These are phyloP conservation scores for Solanum ahanhuiri DNA, from an alignment of 257 asterid genomes.

Conservation along the genomic window DNA sequence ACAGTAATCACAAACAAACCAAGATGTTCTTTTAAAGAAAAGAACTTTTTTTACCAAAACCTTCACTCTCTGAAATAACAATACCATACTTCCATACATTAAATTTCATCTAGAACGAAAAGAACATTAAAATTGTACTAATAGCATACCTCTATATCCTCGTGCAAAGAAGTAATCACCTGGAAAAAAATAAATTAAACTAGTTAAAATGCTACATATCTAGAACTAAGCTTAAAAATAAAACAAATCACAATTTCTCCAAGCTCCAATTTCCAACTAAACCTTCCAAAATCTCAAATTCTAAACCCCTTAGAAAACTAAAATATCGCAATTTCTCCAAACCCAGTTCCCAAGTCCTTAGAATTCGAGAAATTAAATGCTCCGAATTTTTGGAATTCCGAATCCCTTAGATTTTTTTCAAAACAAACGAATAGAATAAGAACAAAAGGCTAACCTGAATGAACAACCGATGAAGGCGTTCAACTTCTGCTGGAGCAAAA, in stretches of 20 bases:
- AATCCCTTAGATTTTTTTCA: neutral
- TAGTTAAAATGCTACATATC: neutral
- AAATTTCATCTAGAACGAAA: neutral
- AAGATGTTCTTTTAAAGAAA: neutral
- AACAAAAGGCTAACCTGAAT: constrained; percentile 7
- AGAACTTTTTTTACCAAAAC: neutral
- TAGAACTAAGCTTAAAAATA: neutral
- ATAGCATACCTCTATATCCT: constrained; percentile 42
- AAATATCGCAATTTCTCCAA: neutral
- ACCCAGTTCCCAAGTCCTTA: neutral
- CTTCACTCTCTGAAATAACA: neutral
- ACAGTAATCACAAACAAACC: neutral
- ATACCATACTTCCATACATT: neutral
- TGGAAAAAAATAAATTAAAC: constrained; percentile 9
- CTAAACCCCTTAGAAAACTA: neutral
- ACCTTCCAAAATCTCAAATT: neutral
- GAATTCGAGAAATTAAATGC: neutral
- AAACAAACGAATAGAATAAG: neutral
- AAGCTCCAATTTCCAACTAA: neutral
- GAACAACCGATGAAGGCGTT: constrained; percentile 16
- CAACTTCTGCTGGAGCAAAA: constrained; percentile 8
- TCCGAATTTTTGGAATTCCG: neutral
- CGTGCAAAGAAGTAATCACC: constrained; percentile 54
- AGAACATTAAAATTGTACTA: neutral
- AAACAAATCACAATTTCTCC: neutral